Evolutionary conservation across 1,139 yeast species (phyloP).

Genomic region (Sugiyamaella japonica): DNA sequence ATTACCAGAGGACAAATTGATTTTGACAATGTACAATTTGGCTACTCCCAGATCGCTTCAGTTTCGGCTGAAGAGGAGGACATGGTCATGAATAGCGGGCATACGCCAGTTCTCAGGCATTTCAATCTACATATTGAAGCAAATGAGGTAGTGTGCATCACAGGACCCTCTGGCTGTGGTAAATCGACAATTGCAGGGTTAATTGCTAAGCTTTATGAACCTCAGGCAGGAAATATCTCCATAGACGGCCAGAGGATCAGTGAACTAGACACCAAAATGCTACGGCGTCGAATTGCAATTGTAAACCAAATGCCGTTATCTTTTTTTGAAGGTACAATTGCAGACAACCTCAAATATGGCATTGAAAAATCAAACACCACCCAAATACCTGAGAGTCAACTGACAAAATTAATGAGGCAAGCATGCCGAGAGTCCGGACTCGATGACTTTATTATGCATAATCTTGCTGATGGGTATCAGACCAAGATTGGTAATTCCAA

Average conservation of each 20-base stretch:
- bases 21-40: conserved; percentile 50
- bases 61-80: not conserved
- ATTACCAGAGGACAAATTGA: conserved; percentile 37
- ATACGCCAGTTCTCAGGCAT: conserved; percentile 24
- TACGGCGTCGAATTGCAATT: conserved; percentile 67
- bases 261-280: conserved; percentile 58
- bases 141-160: conserved; percentile 76
- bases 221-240: conserved; percentile 57
- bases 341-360: conserved; percentile 77
- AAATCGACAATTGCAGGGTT: conserved; percentile 78
- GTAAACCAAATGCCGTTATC: conserved; percentile 82
- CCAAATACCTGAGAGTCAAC: conserved; percentile 34
- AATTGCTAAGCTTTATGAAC: conserved; percentile 60
- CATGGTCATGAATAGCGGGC: conserved; percentile 11
- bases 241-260: conserved; percentile 63
- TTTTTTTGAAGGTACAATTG: conserved; percentile 71
- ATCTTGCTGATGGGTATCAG: conserved; percentile 42
- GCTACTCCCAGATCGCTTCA: conserved; percentile 39
- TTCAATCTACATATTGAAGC: conserved; percentile 50
- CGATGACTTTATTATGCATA: conserved; percentile 37
- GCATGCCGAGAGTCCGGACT: conserved; percentile 38
- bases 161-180: conserved; percentile 90
- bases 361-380: conserved; percentile 15
- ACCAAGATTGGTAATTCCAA: conserved; percentile 51
- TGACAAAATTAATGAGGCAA: conserved; percentile 36